Base-by-base conservation (phyloP, 345 rosid species). In the Lenwebbia sp. region DNA sequence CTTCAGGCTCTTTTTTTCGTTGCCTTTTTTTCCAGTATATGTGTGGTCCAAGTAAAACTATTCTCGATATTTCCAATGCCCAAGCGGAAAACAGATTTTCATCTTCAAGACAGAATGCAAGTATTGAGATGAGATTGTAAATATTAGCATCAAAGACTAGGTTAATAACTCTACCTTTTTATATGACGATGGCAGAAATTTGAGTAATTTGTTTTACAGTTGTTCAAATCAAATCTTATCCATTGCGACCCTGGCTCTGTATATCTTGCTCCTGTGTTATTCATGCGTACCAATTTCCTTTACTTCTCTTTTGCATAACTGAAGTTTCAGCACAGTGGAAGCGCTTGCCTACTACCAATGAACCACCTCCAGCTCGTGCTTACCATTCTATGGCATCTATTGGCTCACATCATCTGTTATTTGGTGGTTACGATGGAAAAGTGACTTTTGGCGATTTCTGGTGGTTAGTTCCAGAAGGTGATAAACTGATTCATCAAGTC, bases 391-490 rank as follows among this genome's bases (percentile, higher is more conserved):
- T 97, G 94, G 92, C 93, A 86, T 90, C 88, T 85, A 89, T 95
- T 87, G 99, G 97, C 74, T 88, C 98, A 74, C 94, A 92, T 28
- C 93, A 95, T 92, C 91, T 97, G 57, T 93, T 97, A 90, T 85
- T 96, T 92, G 99, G 99, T 87, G 99, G 99, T 85, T 94, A 94
- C 78, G 98, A 97, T 93, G 99, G 99, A 87, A 97, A 97, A 90
- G 89, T 91, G 44, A 96, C 98, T 54, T 97, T 91, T 83, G 98
- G 95, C 82, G 99, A 97, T 94, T 82, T 96, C 15, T 97, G 99
- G 99, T 97, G 99, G 98, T 85, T 96, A 93, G 99, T 93, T 88
- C 94, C 98, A 9, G 98, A 96, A 95, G 99, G 99, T 97, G 92
- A 74, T 54, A 70, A 51, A 83, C 58, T 55, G 70, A 57, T 84